Evolutionary conservation across 1,139 yeast genomes (phyloP).

Genomic region (Taiozyma onychis): DNA sequence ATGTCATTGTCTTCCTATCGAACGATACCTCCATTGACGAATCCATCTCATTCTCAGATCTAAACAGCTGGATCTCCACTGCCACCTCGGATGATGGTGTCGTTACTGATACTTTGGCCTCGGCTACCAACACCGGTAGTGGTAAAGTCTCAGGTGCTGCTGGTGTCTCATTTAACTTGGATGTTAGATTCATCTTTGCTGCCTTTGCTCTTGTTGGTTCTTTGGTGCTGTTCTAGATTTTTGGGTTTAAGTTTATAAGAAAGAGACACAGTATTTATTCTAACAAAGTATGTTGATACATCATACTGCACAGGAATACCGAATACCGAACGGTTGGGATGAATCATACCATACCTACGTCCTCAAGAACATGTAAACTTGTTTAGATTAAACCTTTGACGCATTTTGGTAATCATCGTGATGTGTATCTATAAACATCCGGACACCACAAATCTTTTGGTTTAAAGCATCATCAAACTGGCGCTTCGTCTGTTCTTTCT

Average conservation of each 20-base stretch:
- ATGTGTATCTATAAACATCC: not conserved
- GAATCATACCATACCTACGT: too few species aligned
- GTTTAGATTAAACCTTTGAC: too few species aligned
- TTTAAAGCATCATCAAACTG: not conserved
- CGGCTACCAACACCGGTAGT: conserved; percentile 24
- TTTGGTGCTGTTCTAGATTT: conserved; percentile 2
- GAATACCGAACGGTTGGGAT: too few species aligned
- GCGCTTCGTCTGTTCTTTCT: not conserved
- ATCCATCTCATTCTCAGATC: conserved; percentile 22
- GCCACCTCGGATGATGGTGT: conserved; percentile 12
- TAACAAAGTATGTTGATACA: too few species aligned
- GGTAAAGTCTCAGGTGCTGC: conserved; percentile 12
- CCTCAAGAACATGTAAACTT: too few species aligned
- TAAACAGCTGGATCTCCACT: conserved; percentile 22
- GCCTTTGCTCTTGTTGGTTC: conserved; percentile 16
- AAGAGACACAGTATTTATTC: too few species aligned
- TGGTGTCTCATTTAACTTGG: conserved; percentile 10
- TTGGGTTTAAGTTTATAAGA: not conserved
- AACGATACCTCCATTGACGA: conserved; percentile 45
- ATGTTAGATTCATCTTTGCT: conserved; percentile 15
- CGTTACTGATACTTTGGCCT: conserved; percentile 14
- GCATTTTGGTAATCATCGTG: too few species aligned
- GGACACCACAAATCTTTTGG: not conserved
- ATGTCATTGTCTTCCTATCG: conserved; percentile 56
- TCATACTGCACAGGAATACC: too few species aligned